phyloP scores from a whole-genome alignment of 2,329 filamentous ascomycete species.

The Fusarium camptoceras region DNA sequence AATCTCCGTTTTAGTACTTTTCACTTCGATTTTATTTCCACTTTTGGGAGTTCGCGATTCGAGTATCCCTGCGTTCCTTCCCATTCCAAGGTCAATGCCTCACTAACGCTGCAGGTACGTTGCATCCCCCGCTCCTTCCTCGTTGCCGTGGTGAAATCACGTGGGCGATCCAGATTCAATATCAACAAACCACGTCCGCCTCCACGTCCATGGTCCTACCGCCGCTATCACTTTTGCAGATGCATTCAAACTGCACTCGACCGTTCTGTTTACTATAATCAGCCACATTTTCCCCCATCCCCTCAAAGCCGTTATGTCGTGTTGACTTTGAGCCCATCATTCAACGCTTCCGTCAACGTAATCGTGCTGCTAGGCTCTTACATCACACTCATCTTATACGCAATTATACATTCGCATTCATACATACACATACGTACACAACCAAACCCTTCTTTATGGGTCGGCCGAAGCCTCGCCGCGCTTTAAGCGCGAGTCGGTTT shows the following conservation, averaged over 20 bases:
- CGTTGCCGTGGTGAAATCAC: conserved; percentile 53
- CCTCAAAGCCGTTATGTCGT: conserved; percentile 12
- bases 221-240: conserved; percentile 6
- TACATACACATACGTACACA: conserved; percentile 15
- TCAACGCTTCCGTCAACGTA: conserved; percentile 25
- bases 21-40: conserved; percentile 21
- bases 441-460: conserved; percentile 41
- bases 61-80: conserved; percentile 28
- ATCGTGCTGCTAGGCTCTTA: conserved; percentile 20
- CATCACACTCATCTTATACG: conserved; percentile 11
- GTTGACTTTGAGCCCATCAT: conserved; percentile 7
- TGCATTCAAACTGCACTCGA: conserved; percentile 4
- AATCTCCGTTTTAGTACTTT: conserved; percentile 26
- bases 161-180: conserved; percentile 35
- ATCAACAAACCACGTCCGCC: conserved; percentile 44
- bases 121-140: conserved; percentile 32
- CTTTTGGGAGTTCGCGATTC: conserved; percentile 20
- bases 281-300: conserved; percentile 22
- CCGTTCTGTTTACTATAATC: conserved; percentile 23
- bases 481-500: conserved; percentile 64
- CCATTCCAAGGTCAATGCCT: conserved; percentile 32
- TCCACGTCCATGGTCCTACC: conserved; percentile 9
- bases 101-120: conserved; percentile 43
- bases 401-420: conserved; percentile 10
- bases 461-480: conserved; percentile 51